These are phyloP conservation scores for Orbilia oligospora DNA, from an alignment of 2,329 filamentous ascomycete genomes.

Conservation along the genomic window DNA sequence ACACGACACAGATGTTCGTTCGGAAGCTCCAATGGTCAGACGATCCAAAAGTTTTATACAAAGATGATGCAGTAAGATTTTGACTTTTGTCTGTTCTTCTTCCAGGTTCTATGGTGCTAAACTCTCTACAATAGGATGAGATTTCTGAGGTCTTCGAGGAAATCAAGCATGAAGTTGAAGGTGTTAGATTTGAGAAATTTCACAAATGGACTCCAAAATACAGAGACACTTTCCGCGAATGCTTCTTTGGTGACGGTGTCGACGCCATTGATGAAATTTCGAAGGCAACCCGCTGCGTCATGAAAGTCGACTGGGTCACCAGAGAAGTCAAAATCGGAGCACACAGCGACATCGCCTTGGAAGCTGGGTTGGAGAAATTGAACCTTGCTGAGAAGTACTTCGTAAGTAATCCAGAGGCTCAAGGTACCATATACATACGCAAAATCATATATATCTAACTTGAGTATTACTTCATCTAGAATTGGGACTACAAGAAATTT, in stretches of 20 bases:
- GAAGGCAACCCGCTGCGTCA: slow-evolving; percentile 13
- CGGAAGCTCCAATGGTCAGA: slow-evolving; percentile 46
- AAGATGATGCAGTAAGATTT: slow-evolving; percentile 23
- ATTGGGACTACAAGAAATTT: slow-evolving; percentile 44
- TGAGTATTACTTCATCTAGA: neutral
- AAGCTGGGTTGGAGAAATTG: slow-evolving; percentile 27
- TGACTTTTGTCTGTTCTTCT: neutral
- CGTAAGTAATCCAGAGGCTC: slow-evolving; percentile 5
- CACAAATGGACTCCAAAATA: slow-evolving; percentile 47
- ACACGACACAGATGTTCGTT: slow-evolving; percentile 47
- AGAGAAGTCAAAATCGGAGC: slow-evolving; percentile 45
- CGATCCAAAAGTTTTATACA: slow-evolving; percentile 40
- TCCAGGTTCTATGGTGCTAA: neutral
- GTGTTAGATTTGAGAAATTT: slow-evolving; percentile 28
- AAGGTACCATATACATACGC: neutral
- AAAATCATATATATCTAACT: neutral
- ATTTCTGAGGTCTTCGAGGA: slow-evolving; percentile 42
- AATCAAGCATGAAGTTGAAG: slow-evolving; percentile 26
- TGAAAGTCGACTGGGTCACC: slow-evolving; percentile 56
- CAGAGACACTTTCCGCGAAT: slow-evolving; percentile 51
- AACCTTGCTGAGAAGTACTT: slow-evolving; percentile 43
- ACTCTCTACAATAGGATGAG: slow-evolving; percentile 32
- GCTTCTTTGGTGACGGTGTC: slow-evolving; percentile 43
- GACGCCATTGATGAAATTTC: slow-evolving; percentile 43
- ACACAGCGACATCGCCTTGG: slow-evolving; percentile 17